These are phyloP conservation scores for Gnomoniopsis smithogilvyi DNA, from an alignment of 2,329 filamentous ascomycete species.

Conservation along the genomic window DNA sequence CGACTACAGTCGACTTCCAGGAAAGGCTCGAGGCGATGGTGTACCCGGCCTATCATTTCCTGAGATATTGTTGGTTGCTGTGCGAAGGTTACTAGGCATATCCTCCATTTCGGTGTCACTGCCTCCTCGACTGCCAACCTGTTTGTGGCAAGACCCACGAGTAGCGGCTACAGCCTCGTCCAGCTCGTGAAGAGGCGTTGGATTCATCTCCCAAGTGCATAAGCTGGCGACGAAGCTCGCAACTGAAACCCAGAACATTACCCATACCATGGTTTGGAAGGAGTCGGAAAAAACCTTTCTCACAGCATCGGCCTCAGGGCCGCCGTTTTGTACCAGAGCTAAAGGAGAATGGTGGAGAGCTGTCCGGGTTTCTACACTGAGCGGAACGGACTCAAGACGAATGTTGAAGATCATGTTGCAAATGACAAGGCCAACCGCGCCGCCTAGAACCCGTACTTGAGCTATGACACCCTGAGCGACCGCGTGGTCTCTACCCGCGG, in stretches of 20 bases:
- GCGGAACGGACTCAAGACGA: slow-evolving; percentile 30
- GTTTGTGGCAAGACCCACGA: slow-evolving; percentile 3
- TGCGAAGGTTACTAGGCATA: slow-evolving; percentile 13
- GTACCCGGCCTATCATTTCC: background rate
- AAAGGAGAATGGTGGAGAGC: slow-evolving; percentile 43
- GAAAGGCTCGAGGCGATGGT: background rate
- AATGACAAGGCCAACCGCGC: slow-evolving; percentile 54
- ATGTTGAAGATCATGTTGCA: slow-evolving; percentile 58
- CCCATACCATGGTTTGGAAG: slow-evolving; percentile 42
- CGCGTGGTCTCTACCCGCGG: slow-evolving; percentile 46
- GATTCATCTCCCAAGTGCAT: slow-evolving; percentile 41
- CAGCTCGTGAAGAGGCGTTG: slow-evolving; percentile 24
- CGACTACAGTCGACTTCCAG: background rate
- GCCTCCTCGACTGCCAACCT: slow-evolving; percentile 10
- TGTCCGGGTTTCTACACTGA: slow-evolving; percentile 36
- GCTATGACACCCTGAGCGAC: slow-evolving; percentile 58
- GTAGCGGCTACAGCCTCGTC: slow-evolving; percentile 24
- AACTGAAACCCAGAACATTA: slow-evolving; percentile 43
- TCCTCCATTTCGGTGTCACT: slow-evolving; percentile 30
- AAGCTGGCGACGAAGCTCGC: slow-evolving; percentile 41
- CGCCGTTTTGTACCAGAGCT: slow-evolving; percentile 32
- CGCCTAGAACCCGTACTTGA: slow-evolving; percentile 58
- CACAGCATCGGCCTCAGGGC: slow-evolving; percentile 31
- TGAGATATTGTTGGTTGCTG: background rate
- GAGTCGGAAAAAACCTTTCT: slow-evolving; percentile 41